Conservation (phyloP, 768 basidiomycete species). For the Filobasidium wieringae region DNA sequence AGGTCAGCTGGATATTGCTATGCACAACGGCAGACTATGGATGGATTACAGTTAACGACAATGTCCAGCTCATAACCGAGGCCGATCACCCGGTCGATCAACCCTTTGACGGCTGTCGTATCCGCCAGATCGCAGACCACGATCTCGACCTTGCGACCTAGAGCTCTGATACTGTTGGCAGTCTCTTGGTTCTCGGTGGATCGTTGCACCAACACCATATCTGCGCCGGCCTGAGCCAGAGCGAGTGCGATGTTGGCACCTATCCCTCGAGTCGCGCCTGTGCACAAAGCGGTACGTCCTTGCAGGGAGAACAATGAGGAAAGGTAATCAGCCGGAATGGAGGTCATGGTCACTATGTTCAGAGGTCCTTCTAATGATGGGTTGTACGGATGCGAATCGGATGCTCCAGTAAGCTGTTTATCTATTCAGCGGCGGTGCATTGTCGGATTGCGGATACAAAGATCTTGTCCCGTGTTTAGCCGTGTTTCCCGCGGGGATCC, state of each 20-base stretch:
- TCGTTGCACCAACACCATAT: slow-evolving; percentile 37
- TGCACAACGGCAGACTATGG: too few relatives aligned
- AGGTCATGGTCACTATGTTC: too few relatives aligned
- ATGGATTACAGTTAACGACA: slow-evolving; percentile 61
- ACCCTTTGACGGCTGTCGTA: slow-evolving; percentile 44
- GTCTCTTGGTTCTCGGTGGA: slow-evolving; percentile 32
- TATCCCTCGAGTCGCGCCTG: slow-evolving; percentile 39
- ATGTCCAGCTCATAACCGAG: slow-evolving; percentile 51
- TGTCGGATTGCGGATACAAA: too few relatives aligned
- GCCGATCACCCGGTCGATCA: slow-evolving; percentile 47
- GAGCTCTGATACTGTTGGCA: slow-evolving; percentile 32
- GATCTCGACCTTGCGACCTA: slow-evolving; percentile 39
- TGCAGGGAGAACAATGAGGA: slow-evolving; percentile 38
- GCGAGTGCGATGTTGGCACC: slow-evolving; percentile 39
- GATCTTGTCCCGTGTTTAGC: too few relatives aligned
- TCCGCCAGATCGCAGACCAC: slow-evolving; percentile 52
- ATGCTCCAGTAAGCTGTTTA: too few relatives aligned
- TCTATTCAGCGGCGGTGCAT: too few relatives aligned
- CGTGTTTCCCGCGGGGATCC: too few relatives aligned
- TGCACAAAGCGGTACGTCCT: slow-evolving; percentile 38
- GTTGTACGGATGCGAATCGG: too few relatives aligned
- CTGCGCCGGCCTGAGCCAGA: slow-evolving; percentile 41
- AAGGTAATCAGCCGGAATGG: too few relatives aligned
- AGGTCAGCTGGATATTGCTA: too few relatives aligned
- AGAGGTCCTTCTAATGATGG: too few relatives aligned